Evolutionary conservation across 2,329 filamentous ascomycete genomes (phyloP).

Genomic region (Sphaerulina vaccinii): DNA sequence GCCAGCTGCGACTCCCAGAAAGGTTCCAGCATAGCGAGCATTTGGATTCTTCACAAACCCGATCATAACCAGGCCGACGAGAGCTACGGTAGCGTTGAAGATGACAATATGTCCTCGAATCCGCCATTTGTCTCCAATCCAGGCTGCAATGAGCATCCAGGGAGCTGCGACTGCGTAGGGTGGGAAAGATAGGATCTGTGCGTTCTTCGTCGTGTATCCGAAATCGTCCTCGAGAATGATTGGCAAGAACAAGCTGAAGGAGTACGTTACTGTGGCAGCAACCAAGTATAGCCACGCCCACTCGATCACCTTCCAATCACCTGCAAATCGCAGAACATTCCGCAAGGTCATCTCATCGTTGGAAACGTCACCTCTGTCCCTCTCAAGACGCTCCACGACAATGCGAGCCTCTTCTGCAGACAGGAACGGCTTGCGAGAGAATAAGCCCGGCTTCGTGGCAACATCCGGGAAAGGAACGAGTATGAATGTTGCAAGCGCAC

Average conservation of each 20-base stretch:
- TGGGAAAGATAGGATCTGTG: conserved; percentile 70
- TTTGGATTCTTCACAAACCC: conserved; percentile 60
- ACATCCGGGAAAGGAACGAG: conserved; percentile 63
- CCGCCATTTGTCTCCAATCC: conserved; percentile 65
- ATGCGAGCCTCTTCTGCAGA: conserved; percentile 12
- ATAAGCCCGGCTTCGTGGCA: conserved; percentile 2
- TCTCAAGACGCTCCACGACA: conserved; percentile 5
- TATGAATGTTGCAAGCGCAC: conserved; percentile 55
- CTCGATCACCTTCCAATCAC: conserved; percentile 6
- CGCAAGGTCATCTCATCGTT: conserved; percentile 8
- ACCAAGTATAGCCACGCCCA: conserved; percentile 17
- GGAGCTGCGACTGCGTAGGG: conserved; percentile 65
- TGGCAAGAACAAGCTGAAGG: conserved; percentile 75
- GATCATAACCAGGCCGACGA: conserved; percentile 20
- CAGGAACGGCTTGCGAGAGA: conserved; percentile 9
- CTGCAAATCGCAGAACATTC: conserved; percentile 1
- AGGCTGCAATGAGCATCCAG: conserved; percentile 60
- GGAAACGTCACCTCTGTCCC: conserved; percentile 9
- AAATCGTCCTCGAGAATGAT: conserved; percentile 66
- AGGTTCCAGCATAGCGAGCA: conserved; percentile 71
- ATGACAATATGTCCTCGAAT: conserved; percentile 67
- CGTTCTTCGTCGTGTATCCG: conserved; percentile 60
- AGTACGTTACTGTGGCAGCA: conserved; percentile 63
- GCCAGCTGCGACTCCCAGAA: conserved; percentile 69
- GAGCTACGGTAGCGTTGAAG: conserved; percentile 66